Base-by-base conservation (phyloP, 805 yeast species). In the Candida tammaniensis region DNA sequence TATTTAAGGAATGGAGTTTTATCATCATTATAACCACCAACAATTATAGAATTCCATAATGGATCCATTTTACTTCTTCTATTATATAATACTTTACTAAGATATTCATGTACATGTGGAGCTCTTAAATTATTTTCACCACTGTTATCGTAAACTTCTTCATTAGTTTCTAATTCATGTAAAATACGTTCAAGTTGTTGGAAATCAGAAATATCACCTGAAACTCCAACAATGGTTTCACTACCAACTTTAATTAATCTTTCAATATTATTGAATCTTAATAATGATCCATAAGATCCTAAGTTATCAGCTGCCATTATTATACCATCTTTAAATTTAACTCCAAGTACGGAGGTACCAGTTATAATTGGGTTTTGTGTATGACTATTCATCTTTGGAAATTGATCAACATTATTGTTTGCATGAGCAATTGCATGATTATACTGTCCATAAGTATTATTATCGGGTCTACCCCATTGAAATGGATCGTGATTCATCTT, bases 291-390 rank as follows among this genome's bases (percentile, higher is more conserved):
- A 57, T 91, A 93, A 0, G 97, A 82, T 10, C 73, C 96, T 61
- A 91, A 64, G 51, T 86, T 86, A 58, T 93, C 99, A 4, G 98
- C 97, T 2, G 99, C 98, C 61, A 93, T 72, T 24, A 93, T 77
- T 29, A 93, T 81, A 24, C 99, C 99, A 47, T 83, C 84, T 43
- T 85, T 70, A 68, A 81, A 93, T 64, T 89, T 93, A 61, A 91
- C 74, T 7, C 93, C 94, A 48, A 93, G 72, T 15, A 93, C 98
- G 22, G 96, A 87, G 0, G 98, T 86, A 55, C 98, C 98, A 10
- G 99, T 93, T 40, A 93, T 86, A 47, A 86, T 83, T 30, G 99
- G 99, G 55, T 81, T 87, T 58, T 86, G 95, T 2, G 98, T 91
- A n/a, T n/a, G n/a, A n/a, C n/a, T n/a, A 59, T 86, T 82, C 80